Percentiles rank a stretch among this genome's conserved stretches.
phyloP scores from a whole-genome alignment of 371 early-diverging fungal species.

The Lichtheimia ramosa region DNA sequence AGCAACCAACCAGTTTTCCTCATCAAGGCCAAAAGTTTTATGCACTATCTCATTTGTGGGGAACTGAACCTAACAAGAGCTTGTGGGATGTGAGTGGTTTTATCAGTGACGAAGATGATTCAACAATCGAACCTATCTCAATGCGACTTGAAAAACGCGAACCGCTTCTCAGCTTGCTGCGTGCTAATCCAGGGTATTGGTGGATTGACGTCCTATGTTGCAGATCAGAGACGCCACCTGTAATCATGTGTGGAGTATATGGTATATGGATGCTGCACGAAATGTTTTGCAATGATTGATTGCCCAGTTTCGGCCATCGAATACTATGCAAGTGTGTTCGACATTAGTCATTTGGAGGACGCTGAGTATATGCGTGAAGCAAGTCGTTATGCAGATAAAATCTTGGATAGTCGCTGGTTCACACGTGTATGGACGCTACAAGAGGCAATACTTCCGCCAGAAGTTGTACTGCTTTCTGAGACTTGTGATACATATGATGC shows the following conservation, averaged over 20 bases:
- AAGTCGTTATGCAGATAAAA: too few species aligned
- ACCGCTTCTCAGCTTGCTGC: not conserved
- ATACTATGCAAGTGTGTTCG: not conserved
- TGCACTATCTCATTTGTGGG: not conserved
- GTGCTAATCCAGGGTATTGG: not conserved
- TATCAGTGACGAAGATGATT: not conserved
- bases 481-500: too few species aligned
- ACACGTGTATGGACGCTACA: not conserved
- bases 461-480: too few species aligned
- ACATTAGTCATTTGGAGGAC: too few species aligned
- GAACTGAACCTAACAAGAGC: not conserved
- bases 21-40: not conserved
- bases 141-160: not conserved
- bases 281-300: not conserved
- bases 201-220: not conserved
- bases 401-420: not conserved
- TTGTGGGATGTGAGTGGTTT: not conserved
- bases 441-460: not conserved
- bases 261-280: not conserved
- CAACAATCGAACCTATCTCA: not conserved
- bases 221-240: not conserved
- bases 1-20: too few species aligned
- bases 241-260: not conserved
- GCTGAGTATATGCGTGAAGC: too few species aligned
- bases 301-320: not conserved